Evolutionary conservation across 75 land plant species (phyloP).

Genomic region (Larix kaempferi): DNA sequence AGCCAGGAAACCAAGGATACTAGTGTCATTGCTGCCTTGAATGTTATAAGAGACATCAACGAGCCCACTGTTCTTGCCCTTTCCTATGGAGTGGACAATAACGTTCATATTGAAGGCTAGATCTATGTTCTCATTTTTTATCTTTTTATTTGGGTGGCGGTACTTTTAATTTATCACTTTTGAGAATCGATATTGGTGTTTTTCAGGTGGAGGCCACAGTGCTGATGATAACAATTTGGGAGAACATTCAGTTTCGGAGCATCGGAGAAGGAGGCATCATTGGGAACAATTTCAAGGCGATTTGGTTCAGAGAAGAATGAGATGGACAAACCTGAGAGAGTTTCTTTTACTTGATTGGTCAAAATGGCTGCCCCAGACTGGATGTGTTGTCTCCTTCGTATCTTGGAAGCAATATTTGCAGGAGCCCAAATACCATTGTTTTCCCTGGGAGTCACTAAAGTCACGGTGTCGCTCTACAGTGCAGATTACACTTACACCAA

Average conservation of each 20-base stretch:
- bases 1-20: no score
- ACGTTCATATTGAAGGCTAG: no score
- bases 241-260: slow-evolving; percentile 55
- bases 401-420: slow-evolving; percentile 58
- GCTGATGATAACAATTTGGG: no score
- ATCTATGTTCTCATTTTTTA: no score
- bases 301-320: slow-evolving; percentile 20
- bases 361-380: slow-evolving; percentile 82
- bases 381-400: slow-evolving; percentile 59
- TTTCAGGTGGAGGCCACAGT: no score
- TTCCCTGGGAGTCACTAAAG: slow-evolving; percentile 87
- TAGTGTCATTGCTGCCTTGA: no score
- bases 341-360: slow-evolving; percentile 56
- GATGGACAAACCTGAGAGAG: neutral
- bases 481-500: slow-evolving; percentile 57
- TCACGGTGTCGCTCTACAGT: slow-evolving; percentile 72
- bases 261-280: slow-evolving; percentile 57
- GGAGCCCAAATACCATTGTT: slow-evolving; percentile 90
- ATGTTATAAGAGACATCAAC: no score
- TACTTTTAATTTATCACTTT: no score
- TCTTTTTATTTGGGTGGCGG: no score
- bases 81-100: no score
- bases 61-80: no score
- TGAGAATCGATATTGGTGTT: no score
- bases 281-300: slow-evolving; percentile 3